A percentile compares a stretch with the other conserved stretches of the same genome.
These are phyloP conservation scores for Jamesozyma piceae DNA, from an alignment of 805 yeast species.

Conservation along the genomic window DNA sequence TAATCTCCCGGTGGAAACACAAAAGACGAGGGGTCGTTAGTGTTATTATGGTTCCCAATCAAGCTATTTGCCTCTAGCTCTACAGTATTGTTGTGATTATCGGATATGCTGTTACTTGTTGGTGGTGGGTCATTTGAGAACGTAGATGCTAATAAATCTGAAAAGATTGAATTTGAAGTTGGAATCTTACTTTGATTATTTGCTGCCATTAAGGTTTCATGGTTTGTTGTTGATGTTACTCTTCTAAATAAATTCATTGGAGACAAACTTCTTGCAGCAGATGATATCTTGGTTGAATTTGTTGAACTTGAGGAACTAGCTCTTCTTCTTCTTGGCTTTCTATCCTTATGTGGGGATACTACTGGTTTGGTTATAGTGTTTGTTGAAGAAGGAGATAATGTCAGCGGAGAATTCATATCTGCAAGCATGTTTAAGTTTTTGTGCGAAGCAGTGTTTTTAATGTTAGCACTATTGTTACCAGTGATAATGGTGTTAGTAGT, in stretches of 20 bases:
- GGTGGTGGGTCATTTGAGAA: constrained; percentile 6
- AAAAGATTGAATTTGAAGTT: constrained; percentile 18
- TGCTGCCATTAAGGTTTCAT: neutral
- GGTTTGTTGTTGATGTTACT: constrained; percentile 15
- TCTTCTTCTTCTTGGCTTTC: constrained; percentile 6
- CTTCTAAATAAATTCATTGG: constrained; percentile 25
- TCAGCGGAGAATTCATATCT: neutral
- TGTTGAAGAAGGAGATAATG: constrained; percentile 4
- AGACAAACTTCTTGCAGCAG: constrained; percentile 19
- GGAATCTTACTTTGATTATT: constrained; percentile 1
- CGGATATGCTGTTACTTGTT: neutral
- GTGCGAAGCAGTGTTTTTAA: neutral
- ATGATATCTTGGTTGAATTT: neutral
- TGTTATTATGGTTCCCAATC: neutral
- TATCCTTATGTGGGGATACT: neutral
- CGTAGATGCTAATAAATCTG: constrained; percentile 19
- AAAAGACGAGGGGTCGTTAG: constrained; percentile 20
- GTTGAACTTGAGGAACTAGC: constrained; percentile 3
- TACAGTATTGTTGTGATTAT: neutral
- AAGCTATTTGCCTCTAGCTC: neutral
- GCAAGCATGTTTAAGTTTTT: neutral
- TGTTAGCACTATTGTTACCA: neutral
- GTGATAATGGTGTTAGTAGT: neutral
- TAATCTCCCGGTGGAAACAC: constrained; percentile 82
- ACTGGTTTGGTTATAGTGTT: neutral